Base-by-base conservation (phyloP, 164 flowering plant genomes). In the Aristolochia californica region DNA sequence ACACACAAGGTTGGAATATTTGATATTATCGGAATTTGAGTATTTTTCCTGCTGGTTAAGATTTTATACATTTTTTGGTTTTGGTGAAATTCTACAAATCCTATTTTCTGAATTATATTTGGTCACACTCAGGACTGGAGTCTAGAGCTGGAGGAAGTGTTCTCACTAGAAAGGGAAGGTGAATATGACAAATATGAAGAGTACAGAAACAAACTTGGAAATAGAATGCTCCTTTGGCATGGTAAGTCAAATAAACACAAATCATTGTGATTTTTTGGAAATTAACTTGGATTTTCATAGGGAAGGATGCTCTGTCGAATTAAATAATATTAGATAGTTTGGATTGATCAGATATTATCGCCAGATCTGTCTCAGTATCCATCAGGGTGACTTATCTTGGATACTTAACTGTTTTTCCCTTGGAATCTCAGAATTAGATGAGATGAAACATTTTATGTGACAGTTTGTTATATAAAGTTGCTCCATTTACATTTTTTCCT, bases 211-310 rank as follows among this genome's bases (percentile, higher is more conserved):
- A 88, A 84, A 60, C 89, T 94, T 56, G 62, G 75, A 67, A 90
- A 94, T 72, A 86, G 71, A 67, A 94, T 94, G 99, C 93, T 94
- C 49, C 85, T 94, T 14, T 94, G 99, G 99, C 97, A 94, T 71
- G 97, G 99, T 88, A 67, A 75, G 50, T 25, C 48, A 61, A 30
- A 16, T 4, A 34, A 28, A 34, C 10, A 8, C 40, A 34, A 12
- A 12, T n/a, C n/a, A n/a, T 5, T 34, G 40, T 34, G 40, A 34
- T 34, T 34, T 34, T 7, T 47, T n/a, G n/a, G n/a, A n/a, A n/a
- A n/a, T n/a, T n/a, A n/a, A n/a, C n/a, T n/a, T n/a, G n/a, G n/a
- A n/a, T n/a, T n/a, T n/a, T n/a, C n/a, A 47, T 13, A 20, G 50
- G 12, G 20, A 17, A 47, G 50, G 50, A 17, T 47, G 13, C 18